Percentiles rank a stretch among this genome's conserved stretches.
These are phyloP conservation scores for Globisporangium cylindrosporum DNA, from an alignment of 352 stramenopile species.

Conservation along the genomic window DNA sequence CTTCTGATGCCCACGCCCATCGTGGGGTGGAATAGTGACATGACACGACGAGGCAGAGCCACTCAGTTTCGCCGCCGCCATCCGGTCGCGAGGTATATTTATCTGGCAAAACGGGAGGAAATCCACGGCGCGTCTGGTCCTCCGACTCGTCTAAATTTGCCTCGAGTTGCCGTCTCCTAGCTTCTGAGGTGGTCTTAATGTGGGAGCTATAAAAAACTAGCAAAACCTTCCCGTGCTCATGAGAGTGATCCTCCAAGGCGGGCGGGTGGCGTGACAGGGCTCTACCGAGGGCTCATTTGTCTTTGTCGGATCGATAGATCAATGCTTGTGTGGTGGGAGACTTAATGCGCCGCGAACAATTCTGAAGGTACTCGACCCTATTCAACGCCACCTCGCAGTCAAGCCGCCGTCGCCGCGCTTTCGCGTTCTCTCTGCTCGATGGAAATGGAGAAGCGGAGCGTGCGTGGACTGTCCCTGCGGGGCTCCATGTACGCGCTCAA, in stretches of 20 bases:
- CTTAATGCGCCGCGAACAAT: constrained; percentile 10
- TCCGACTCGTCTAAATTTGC: background rate
- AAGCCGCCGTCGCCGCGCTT: background rate
- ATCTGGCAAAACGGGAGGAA: constrained; percentile 1
- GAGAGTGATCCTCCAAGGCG: background rate
- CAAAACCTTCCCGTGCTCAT: constrained; percentile 2
- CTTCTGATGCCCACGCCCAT: background rate
- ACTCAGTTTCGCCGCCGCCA: background rate
- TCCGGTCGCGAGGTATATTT: constrained; percentile 3
- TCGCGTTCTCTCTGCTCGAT: background rate
- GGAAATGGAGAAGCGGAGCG: constrained; percentile 19
- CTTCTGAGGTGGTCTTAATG: constrained; percentile 1
- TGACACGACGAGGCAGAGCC: constrained; percentile 6
- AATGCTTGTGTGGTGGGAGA: background rate
- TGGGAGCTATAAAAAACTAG: background rate
- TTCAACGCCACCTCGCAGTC: background rate
- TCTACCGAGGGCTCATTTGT: constrained; percentile 7
- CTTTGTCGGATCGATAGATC: constrained; percentile 12
- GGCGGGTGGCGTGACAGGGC: background rate
- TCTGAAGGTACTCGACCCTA: background rate
- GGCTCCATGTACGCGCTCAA: constrained; percentile 36
- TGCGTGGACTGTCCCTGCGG: constrained; percentile 30
- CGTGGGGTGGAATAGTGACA: constrained; percentile 6
- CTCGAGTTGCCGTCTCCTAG: background rate
- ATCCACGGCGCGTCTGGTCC: background rate